Evolutionary conservation across 208 protist genomes (phyloP).

Genomic region (Crithidia sp.): DNA sequence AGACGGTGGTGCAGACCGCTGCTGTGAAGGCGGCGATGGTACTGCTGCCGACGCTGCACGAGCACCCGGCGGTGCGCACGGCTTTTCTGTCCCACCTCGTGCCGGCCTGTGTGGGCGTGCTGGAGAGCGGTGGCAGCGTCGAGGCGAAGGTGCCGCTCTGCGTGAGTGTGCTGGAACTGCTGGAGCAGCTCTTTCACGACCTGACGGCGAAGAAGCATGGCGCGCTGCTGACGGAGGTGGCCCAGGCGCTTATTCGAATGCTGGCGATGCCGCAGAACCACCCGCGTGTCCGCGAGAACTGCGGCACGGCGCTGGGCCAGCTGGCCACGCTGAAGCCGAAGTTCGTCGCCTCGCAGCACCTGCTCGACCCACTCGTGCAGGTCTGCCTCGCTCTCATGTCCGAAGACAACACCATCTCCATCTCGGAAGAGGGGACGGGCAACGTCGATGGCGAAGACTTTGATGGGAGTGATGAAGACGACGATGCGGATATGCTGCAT

Average conservation of each 20-base stretch:
- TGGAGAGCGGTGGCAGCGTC: constrained; percentile 34
- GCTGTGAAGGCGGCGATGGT: constrained; percentile 69
- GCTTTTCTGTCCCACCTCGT: constrained; percentile 53
- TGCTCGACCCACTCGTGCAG: constrained; percentile 67
- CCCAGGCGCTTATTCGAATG: constrained; percentile 38
- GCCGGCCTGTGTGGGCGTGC: constrained; percentile 42
- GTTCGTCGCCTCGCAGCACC: constrained; percentile 49
- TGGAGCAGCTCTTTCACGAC: constrained; percentile 60
- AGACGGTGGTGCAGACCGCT: constrained; percentile 55
- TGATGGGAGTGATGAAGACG: constrained; percentile 36
- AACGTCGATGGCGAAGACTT: constrained; percentile 42
- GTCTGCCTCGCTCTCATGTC: constrained; percentile 70
- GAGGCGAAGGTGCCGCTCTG: constrained; percentile 51
- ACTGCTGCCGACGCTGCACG: constrained; percentile 55
- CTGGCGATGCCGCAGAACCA: constrained; percentile 40
- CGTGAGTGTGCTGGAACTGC: constrained; percentile 68
- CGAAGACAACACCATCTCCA: constrained; percentile 76
- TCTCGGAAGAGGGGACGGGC: constrained; percentile 43
- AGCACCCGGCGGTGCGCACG: constrained; percentile 33
- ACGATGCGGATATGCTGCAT: constrained; percentile 68
- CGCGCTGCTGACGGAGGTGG: constrained; percentile 38
- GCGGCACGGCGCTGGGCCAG: constrained; percentile 49
- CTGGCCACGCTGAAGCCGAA: constrained; percentile 66
- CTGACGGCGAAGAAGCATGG: constrained; percentile 62
- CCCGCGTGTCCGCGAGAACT: constrained; percentile 61